Evolutionary conservation across 768 basidiomycete species (phyloP), one percentile per base, ranked within the genome.

Genomic region (Mrakia blollopis): DNA sequence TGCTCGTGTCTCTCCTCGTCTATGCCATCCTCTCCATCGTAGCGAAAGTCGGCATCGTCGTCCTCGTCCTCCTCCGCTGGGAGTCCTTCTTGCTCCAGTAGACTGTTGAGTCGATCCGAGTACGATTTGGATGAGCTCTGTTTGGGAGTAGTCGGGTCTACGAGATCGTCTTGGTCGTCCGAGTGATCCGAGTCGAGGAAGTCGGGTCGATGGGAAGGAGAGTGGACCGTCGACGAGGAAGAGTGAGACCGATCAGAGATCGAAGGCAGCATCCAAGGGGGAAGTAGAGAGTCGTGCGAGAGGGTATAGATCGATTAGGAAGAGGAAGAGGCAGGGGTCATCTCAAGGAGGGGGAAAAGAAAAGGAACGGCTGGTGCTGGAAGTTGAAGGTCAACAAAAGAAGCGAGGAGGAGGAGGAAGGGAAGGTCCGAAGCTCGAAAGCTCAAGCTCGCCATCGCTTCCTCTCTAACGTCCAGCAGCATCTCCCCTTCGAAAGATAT

Each of bases 1-100:
- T 79, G 79, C 1, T 78, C 79, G 0, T 79, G 80, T 30, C 41
- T 14, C 13, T 79, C 77, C 2, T 25, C 39, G 62, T 75, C 72
- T 52, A 32, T 54, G 5, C 72, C 78, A 16, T 77, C 69, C 37
- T 37, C 7, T 13, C 69, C 75, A 25, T 68, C 41, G 57, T 57
- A 72, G 30, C 18, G 30, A 32, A 72, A 75, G 9, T 14, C 65
- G n/a, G 69, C 63, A 21, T 39, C 73, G 11, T 37, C 61, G 14
- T 72, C 62, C 32, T 69, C 60, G 37, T 61, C 50, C 47, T 30
- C 35, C 23, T 60, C 74, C 44, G n/a, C n/a, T n/a, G n/a, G n/a
- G n/a, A n/a, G n/a, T 77, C 68, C 25, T 79, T 35, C 47, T 13
- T 62, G 37, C 16, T 76, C 68, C 37, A 54, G 25, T 14, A 39